Evolutionary conservation across 2,329 filamentous ascomycete species (phyloP).

Genomic region (Alternaria consortialis): DNA sequence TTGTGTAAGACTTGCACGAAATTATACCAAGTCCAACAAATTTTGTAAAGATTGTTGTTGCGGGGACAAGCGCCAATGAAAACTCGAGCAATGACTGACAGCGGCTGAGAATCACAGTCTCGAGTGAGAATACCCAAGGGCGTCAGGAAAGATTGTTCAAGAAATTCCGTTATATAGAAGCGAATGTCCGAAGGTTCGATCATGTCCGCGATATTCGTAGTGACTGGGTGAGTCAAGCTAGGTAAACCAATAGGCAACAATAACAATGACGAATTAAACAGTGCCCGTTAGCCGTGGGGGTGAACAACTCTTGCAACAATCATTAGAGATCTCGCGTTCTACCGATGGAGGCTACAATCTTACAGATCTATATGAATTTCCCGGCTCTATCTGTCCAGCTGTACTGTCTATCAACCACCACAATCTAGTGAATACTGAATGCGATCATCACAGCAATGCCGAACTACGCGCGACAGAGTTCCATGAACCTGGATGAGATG

Average conservation of each 20-base stretch:
- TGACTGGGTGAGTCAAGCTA: background rate
- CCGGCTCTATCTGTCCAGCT: background rate
- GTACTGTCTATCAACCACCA: background rate
- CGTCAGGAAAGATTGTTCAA: background rate
- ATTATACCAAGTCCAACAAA: no score
- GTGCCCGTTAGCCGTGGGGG: background rate
- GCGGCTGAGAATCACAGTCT: background rate
- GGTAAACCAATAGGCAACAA: background rate
- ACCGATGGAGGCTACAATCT: background rate
- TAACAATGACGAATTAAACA: background rate
- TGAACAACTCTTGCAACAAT: background rate
- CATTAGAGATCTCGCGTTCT: background rate
- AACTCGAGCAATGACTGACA: background rate
- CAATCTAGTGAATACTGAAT: background rate
- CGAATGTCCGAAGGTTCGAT: background rate
- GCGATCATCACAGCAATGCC: slow-evolving; percentile 8
- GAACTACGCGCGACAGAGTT: slow-evolving; percentile 8
- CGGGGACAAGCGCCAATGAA: background rate
- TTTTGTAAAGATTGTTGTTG: background rate
- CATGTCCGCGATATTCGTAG: background rate
- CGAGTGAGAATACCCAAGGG: background rate
- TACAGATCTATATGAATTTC: background rate
- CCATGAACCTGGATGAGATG: slow-evolving; percentile 10
- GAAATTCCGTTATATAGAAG: background rate
- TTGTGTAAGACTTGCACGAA: background rate